phyloP scores from a whole-genome alignment of 805 yeast genomes.

The Zygosaccharomyces lentus region DNA sequence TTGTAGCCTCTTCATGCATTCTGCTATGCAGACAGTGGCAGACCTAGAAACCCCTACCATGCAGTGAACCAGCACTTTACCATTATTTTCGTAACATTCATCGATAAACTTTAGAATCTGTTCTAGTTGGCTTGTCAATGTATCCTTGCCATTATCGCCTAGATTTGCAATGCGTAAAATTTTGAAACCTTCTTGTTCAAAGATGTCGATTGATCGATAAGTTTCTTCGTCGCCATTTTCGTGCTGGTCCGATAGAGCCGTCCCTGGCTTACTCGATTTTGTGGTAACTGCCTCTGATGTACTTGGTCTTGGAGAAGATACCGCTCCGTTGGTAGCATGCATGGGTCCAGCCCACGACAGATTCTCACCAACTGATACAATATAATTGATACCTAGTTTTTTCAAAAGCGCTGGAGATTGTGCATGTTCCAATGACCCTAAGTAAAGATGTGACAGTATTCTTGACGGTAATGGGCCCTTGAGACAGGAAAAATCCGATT shows the following conservation, averaged over 20 bases:
- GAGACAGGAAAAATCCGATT: constrained; percentile 29
- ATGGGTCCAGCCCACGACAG: constrained; percentile 49
- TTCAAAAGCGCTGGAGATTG: constrained; percentile 58
- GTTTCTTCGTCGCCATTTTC: neutral
- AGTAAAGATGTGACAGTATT: constrained; percentile 74
- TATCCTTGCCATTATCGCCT: constrained; percentile 89
- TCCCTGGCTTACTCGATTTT: constrained; percentile 6
- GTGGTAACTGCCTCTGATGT: neutral
- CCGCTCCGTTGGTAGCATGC: constrained; percentile 17
- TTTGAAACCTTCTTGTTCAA: constrained; percentile 31
- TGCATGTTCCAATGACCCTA: constrained; percentile 84
- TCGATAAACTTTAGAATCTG: constrained; percentile 65
- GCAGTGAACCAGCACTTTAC: constrained; percentile 77
- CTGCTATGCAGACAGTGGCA: constrained; percentile 94
- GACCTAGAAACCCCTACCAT: constrained; percentile 94
- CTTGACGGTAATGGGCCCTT: constrained; percentile 80
- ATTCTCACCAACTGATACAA: constrained; percentile 83
- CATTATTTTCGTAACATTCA: constrained; percentile 41
- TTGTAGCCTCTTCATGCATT: constrained; percentile 73
- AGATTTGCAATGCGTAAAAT: constrained; percentile 62
- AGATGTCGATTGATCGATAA: constrained; percentile 12
- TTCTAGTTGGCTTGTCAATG: constrained; percentile 57
- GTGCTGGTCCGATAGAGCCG: constrained; percentile 1
- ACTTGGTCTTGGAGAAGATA: constrained; percentile 15
- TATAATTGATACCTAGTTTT: constrained; percentile 62